A percentile compares a stretch with the other conserved stretches of the same genome.
Conservation (phyloP, 306 rosid genomes). For the Citrullus mucosospermus region DNA sequence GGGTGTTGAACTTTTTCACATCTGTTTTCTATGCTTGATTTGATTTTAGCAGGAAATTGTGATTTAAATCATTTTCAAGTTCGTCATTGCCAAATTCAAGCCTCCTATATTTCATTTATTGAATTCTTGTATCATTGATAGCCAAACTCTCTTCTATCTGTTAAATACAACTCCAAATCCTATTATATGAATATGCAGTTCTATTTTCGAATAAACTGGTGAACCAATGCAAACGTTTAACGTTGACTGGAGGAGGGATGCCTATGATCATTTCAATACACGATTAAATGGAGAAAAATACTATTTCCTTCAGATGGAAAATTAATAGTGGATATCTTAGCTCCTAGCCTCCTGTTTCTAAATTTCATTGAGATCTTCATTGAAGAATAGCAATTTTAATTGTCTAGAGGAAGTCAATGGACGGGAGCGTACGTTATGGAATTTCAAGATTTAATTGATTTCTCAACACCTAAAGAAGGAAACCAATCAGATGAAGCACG, state of each 20-base stretch:
- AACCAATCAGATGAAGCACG: slow-evolving; percentile 53
- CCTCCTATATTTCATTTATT: too few species aligned
- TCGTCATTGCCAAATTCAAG: too few species aligned
- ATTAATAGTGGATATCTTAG: not conserved
- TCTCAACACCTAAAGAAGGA: slow-evolving; percentile 23
- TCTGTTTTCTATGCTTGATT: not conserved
- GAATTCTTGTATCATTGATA: too few species aligned
- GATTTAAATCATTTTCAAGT: not conserved
- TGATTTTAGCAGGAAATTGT: not conserved
- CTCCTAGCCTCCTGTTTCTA: not conserved
- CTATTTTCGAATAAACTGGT: not conserved
- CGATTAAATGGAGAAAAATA: too few species aligned
- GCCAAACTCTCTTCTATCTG: not conserved
- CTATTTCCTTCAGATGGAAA: too few species aligned
- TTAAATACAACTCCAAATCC: not conserved
- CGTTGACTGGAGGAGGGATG: not conserved
- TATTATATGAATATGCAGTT: not conserved
- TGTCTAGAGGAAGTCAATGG: slow-evolving; percentile 72
- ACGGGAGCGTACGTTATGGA: slow-evolving; percentile 75
- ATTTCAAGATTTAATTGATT: slow-evolving; percentile 48
- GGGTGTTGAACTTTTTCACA: not conserved
- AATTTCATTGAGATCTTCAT: not conserved
- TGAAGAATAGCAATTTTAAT: slow-evolving; percentile 11
- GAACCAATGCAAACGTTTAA: not conserved
- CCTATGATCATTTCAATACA: not conserved